Evolutionary conservation across 441 rosid species (phyloP).

Genomic region (Erodium texanum): DNA sequence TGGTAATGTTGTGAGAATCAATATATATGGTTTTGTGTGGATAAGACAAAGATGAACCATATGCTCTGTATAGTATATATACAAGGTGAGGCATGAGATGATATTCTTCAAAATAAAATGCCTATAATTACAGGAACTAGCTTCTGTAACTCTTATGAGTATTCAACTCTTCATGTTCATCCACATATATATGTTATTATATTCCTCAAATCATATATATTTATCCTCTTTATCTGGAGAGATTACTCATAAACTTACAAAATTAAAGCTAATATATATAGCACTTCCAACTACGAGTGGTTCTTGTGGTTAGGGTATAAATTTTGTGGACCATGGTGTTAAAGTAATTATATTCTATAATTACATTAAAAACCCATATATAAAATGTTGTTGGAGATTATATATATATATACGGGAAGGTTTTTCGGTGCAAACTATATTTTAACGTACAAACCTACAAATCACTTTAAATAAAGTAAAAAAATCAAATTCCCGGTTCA

Average conservation of each 20-base stretch:
- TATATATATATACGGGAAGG: too few species aligned
- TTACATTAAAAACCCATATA: too few species aligned
- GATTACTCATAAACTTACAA: not conserved
- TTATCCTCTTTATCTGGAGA: too few species aligned
- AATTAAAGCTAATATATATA: not conserved
- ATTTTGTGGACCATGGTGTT: conserved; percentile 28
- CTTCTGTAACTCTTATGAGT: not conserved
- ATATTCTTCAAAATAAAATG: conserved; percentile 19
- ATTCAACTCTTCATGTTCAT: conserved; percentile 21
- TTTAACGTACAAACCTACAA: too few species aligned
- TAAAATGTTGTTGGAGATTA: too few species aligned
- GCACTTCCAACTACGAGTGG: conserved; percentile 29
- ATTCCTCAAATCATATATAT: not conserved
- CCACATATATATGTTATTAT: conserved; percentile 15
- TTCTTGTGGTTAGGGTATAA: conserved; percentile 27
- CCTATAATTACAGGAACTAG: conserved; percentile 12
- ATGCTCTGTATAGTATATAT: not conserved
- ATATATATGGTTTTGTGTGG: conserved; percentile 20
- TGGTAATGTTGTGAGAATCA: conserved; percentile 23
- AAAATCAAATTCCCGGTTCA: too few species aligned
- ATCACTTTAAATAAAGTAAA: too few species aligned
- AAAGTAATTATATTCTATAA: too few species aligned
- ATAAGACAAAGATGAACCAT: conserved; percentile 26
- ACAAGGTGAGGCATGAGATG: conserved; percentile 12
- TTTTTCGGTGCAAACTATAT: too few species aligned